Base-by-base conservation (phyloP, 148 eudicot genomes). In the Bassia scoparia region DNA sequence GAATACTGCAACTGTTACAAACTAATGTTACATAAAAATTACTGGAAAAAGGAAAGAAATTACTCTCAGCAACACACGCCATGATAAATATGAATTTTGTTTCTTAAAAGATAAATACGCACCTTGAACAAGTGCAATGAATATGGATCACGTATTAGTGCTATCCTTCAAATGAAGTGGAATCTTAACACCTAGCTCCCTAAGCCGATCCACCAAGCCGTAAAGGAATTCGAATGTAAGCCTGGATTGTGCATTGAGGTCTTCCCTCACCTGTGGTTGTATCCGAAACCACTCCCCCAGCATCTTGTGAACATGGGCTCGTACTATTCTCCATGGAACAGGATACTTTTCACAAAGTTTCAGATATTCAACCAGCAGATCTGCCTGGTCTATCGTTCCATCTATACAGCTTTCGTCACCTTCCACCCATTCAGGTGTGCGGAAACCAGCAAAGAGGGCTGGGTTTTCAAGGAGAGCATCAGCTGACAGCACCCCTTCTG, bases 401-500 rank as follows among this genome's bases (percentile, higher is more conserved):
- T 86, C 84, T 73, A 68, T 77, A 41, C 33, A 58, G 12, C 52
- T 72, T 31, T 62, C 88, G 37, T 77, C 85, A 65, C 68, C 61
- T 21, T 79, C 76, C 11, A 76, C 88, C 96, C 94, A 95, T 69
- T 95, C 94, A 60, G 89, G 76, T n/a, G 97, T 92, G 18, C 87
- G 85, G 78, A 81, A 95, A 59, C 96, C 97, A 65, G 92, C 91
- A 84, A 95, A 95, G 27, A 95, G 87, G 70, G 99, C 94, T 0
- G 99, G 99, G 80, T 95, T 95, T 73, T 92, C 97, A 18, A 95
- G 99, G 64, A 95, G 96, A 62, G 96, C 78, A 73, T 95, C 97
- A 2, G 97, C 99, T 23, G 99, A 91, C 69, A 95, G 92, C 67
- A 95, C 96, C 64, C 99, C 99, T 72, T 92, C 92, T 16, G 82